Base-by-base conservation (phyloP, 305 asterid genomes). In the Striga hermonthica region DNA sequence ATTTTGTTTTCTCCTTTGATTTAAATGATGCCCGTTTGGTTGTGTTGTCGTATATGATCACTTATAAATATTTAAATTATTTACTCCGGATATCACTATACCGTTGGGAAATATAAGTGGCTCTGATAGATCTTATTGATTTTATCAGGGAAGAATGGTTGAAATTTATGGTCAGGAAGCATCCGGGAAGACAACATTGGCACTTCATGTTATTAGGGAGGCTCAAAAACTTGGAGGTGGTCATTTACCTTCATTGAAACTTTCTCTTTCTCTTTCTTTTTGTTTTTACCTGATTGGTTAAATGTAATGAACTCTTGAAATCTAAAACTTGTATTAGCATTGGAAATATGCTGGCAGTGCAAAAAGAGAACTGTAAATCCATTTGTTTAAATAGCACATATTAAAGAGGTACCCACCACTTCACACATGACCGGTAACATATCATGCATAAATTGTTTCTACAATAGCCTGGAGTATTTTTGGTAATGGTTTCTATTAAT, bases 171-270 rank as follows among this genome's bases (percentile, higher is more conserved):
- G 98, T 66, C 95, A 80, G 69, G 98, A 93, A 83, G 96, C 97
- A 70, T 93, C 97, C 4, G 98, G 98, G 65, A 90, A 93, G 95
- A 93, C 97, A 35, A 90, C 96, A 16, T 91, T 88, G 28, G 97
- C 98, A 11, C 77, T 93, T 43, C 97, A 93, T 80, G 84, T 84
- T 57, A 79, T 93, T 75, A 88, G 76, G 80, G 97, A 93, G 84
- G 98, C 98, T 69, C 98, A 93, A 62, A 90, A 82, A 81, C 95
- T 83, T 67, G 97, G 97, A 90, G 98, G 98, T 92, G 70, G 65
- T 62, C 59, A 57, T 61, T 16, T n/a, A 37, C 64, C 66, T 49
- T 66, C 52, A 65, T 52, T 4, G 36, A 15, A 56, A 62, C 35
- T 54, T 4, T 50, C 7, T 13, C 0, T 22, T 22, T 9, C 4